A percentile compares a stretch with the other conserved stretches of the same genome.
phyloP scores from a whole-genome alignment of 1,284 basidiomycete genomes.

The Cronartium quercuum region DNA sequence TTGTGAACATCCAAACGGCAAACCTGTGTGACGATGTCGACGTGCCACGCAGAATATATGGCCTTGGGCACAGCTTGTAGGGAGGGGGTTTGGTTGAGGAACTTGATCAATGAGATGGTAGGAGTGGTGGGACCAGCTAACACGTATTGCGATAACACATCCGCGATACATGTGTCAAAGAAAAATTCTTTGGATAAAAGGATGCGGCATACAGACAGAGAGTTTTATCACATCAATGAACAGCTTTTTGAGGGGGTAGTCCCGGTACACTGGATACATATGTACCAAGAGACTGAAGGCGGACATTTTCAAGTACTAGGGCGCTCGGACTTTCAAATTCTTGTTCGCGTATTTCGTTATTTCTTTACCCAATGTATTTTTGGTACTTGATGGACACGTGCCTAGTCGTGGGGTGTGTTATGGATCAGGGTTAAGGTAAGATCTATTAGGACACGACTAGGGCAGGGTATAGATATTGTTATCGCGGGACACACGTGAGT shows the following conservation, averaged over 20 bases:
- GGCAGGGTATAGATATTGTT: too few species aligned
- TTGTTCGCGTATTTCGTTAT: too few species aligned
- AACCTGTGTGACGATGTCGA: not conserved
- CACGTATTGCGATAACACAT: not conserved
- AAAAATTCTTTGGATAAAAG: not conserved
- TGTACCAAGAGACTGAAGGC: not conserved
- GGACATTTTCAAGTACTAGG: constrained; percentile 3
- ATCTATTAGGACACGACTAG: too few species aligned
- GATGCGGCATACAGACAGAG: not conserved
- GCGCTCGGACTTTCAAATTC: too few species aligned
- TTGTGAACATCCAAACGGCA: not conserved
- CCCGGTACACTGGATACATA: not conserved
- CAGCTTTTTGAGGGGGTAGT: not conserved
- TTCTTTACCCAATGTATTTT: too few species aligned
- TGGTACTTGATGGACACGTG: too few species aligned
- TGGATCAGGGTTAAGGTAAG: too few species aligned
- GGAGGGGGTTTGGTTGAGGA: not conserved
- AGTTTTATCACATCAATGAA: constrained; percentile 4
- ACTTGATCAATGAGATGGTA: not conserved
- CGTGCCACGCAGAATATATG: constrained; percentile 9
- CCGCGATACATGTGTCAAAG: not conserved
- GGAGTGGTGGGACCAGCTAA: too few species aligned
- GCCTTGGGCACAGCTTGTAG: not conserved
- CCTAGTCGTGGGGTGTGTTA: too few species aligned
- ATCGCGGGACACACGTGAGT: too few species aligned